phyloP scores from a whole-genome alignment of 2,329 filamentous ascomycete genomes.

The Fusarium guadeloupense region DNA sequence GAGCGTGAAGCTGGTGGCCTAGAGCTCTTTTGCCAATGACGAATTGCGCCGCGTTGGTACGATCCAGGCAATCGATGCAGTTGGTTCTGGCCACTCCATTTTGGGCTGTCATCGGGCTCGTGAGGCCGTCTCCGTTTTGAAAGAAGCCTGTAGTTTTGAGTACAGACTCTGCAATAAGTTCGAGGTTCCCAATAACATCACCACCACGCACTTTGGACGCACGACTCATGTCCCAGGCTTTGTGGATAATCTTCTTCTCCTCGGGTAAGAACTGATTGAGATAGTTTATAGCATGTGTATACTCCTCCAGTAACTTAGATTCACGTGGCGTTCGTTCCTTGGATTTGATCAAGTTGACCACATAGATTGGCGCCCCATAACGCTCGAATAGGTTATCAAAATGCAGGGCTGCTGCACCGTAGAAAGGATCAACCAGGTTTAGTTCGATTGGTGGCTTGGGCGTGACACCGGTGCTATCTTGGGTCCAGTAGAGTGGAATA shows the following conservation, averaged over 20 bases:
- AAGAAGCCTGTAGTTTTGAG: slow-evolving; percentile 91
- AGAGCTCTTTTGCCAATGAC: slow-evolving; percentile 95
- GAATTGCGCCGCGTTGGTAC: slow-evolving; percentile 97
- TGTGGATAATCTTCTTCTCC: slow-evolving; percentile 88
- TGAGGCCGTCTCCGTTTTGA: slow-evolving; percentile 82
- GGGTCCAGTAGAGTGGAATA: slow-evolving; percentile 96
- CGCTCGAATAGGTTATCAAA: slow-evolving; percentile 94
- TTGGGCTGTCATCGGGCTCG: slow-evolving; percentile 73
- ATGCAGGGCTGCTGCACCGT: slow-evolving; percentile 89
- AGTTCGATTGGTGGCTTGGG: slow-evolving; percentile 97
- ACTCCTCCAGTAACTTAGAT: slow-evolving; percentile 88
- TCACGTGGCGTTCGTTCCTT: slow-evolving; percentile 89
- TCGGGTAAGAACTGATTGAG: slow-evolving; percentile 91
- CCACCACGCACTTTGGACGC: slow-evolving; percentile 91
- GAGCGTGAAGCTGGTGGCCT: slow-evolving; percentile 88
- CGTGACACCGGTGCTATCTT: slow-evolving; percentile 93
- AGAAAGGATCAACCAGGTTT: slow-evolving; percentile 96
- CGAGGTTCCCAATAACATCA: slow-evolving; percentile 92
- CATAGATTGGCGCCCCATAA: slow-evolving; percentile 92
- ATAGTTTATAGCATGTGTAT: slow-evolving; percentile 86
- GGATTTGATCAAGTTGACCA: slow-evolving; percentile 89
- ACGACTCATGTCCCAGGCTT: slow-evolving; percentile 97
- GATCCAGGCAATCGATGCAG: slow-evolving; percentile 96
- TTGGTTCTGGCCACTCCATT: slow-evolving; percentile 95
- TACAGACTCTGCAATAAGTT: slow-evolving; percentile 88